Percentiles rank a stretch among this genome's conserved stretches.
These are phyloP conservation scores for Podospora anserina DNA, from an alignment of 495 filamentous ascomycete genomes.

Conservation along the genomic window DNA sequence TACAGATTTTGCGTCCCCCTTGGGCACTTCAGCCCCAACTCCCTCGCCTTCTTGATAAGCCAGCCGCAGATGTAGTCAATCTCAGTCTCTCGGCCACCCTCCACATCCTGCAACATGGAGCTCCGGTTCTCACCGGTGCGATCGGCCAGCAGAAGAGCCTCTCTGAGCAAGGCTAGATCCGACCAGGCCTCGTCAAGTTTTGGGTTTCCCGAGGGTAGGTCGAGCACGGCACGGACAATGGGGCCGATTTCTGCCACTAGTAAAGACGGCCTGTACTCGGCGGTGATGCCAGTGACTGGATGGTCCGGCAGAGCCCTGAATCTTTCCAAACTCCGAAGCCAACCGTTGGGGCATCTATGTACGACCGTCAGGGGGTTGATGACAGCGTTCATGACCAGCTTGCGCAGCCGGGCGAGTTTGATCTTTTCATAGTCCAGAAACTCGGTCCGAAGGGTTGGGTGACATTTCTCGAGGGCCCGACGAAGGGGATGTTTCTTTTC, in stretches of 20 bases:
- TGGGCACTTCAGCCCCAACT: not conserved
- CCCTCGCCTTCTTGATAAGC: not conserved
- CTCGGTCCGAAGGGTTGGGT: slow-evolving; percentile 16
- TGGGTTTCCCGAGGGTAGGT: not conserved
- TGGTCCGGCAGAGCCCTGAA: slow-evolving; percentile 42
- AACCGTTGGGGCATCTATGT: slow-evolving; percentile 69
- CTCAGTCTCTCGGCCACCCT: slow-evolving; percentile 40
- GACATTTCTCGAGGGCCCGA: not conserved
- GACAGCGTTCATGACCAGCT: slow-evolving; percentile 74
- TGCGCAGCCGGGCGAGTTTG: slow-evolving; percentile 42
- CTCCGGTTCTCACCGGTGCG: slow-evolving; percentile 66
- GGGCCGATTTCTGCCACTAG: not conserved
- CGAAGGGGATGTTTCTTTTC: slow-evolving; percentile 22
- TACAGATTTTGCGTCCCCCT: not conserved
- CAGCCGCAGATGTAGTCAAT: not conserved
- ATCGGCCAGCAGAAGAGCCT: slow-evolving; percentile 47
- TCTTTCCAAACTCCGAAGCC: slow-evolving; percentile 39
- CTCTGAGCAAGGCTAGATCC: slow-evolving; percentile 15
- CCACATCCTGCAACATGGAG: slow-evolving; percentile 81
- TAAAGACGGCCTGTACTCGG: not conserved
- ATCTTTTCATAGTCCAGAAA: slow-evolving; percentile 33
- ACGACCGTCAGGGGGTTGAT: slow-evolving; percentile 80
- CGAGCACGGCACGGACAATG: not conserved
- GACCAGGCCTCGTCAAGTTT: not conserved
- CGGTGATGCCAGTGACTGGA: slow-evolving; percentile 26